These are phyloP conservation scores for Xerocomellus intermedius DNA, from an alignment of 768 basidiomycete genomes.

Conservation along the genomic window DNA sequence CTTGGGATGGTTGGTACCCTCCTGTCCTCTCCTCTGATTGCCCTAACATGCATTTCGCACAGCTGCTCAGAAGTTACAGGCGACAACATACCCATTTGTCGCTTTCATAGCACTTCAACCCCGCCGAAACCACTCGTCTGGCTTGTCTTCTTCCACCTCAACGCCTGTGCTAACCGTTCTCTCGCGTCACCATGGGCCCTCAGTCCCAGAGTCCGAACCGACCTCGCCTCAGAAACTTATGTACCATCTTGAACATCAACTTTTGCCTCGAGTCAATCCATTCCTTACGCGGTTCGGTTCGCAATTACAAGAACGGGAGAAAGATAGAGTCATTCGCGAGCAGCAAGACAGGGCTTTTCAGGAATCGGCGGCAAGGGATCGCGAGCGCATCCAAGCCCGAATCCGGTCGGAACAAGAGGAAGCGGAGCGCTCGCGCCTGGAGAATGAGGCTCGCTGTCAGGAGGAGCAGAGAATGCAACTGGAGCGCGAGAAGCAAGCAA, in stretches of 20 bases:
- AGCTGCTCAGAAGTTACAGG: constrained; percentile 73
- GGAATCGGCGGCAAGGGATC: constrained; percentile 62
- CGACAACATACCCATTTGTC: constrained; percentile 90
- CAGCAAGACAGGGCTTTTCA: constrained; percentile 82
- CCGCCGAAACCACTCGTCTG: constrained; percentile 41
- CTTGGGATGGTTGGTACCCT: constrained; percentile 61
- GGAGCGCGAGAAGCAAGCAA: constrained; percentile 37
- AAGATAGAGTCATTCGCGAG: constrained; percentile 63
- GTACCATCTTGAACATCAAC: constrained; percentile 62
- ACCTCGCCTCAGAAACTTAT: constrained; percentile 66
- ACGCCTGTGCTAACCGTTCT: constrained; percentile 71
- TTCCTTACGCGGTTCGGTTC: constrained; percentile 65
- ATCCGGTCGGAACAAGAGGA: constrained; percentile 45
- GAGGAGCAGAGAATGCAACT: constrained; percentile 37
- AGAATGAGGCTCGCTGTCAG: constrained; percentile 29
- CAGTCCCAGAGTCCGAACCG: constrained; percentile 45
- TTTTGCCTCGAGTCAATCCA: constrained; percentile 79
- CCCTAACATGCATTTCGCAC: constrained; percentile 2
- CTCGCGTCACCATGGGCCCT: constrained; percentile 77
- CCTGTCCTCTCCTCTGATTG: neutral
- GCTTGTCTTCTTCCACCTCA: constrained; percentile 34
- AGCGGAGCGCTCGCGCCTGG: constrained; percentile 35
- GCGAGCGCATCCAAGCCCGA: constrained; percentile 59
- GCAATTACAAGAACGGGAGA: constrained; percentile 47
- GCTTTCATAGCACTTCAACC: constrained; percentile 90